Conservation (phyloP, 2,329 filamentous ascomycete species). For the Tolypocladium capitatum region DNA sequence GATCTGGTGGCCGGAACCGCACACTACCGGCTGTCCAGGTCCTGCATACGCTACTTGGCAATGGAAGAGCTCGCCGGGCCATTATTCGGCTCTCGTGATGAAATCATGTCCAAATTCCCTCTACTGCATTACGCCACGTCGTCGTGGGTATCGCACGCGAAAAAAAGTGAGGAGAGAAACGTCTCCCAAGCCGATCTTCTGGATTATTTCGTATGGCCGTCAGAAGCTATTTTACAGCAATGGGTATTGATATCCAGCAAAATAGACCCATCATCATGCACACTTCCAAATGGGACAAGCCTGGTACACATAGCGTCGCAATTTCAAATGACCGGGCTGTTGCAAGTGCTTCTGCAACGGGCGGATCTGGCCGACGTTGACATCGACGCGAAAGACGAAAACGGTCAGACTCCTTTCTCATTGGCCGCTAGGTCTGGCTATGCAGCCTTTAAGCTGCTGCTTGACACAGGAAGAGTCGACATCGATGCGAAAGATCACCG, state of each 20-base stretch:
- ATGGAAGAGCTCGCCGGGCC: conserved; percentile 8
- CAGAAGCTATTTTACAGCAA: neutral
- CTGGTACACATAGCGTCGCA: neutral
- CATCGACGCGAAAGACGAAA: neutral
- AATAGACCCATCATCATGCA: neutral
- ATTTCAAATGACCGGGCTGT: neutral
- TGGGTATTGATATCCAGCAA: neutral
- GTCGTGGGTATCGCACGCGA: conserved; percentile 1
- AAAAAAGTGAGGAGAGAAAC: neutral
- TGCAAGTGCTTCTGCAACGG: neutral
- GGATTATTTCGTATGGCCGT: neutral
- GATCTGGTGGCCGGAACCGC: conserved; percentile 1
- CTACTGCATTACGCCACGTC: conserved; percentile 1
- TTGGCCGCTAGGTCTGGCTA: no score
- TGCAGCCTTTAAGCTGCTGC: no score
- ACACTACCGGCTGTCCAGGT: conserved; percentile 10
- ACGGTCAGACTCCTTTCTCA: no score
- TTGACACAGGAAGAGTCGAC: no score
- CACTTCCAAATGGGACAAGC: neutral
- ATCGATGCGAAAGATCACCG: no score
- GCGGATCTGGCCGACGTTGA: neutral
- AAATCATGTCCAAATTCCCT: neutral
- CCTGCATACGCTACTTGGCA: conserved; percentile 12
- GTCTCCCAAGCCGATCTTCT: neutral
- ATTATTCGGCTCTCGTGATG: neutral